phyloP scores from a whole-genome alignment of 2,329 filamentous ascomycete genomes.

The Diaporthe longicolla region DNA sequence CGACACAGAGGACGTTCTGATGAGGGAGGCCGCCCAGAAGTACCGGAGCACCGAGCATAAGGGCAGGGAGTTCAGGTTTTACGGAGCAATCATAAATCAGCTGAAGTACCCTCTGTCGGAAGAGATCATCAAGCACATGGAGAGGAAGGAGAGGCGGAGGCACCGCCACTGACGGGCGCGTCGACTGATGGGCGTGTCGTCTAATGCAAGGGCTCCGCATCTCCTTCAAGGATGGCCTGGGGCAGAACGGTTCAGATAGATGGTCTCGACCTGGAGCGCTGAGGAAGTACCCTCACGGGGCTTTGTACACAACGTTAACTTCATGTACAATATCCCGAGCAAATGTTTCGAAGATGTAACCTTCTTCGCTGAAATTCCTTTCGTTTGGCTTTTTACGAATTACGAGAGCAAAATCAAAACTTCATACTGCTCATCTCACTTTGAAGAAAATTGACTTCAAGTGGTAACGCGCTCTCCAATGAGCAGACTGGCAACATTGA shows the following conservation, averaged over 20 bases:
- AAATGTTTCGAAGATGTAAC: background rate
- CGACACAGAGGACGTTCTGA: constrained; percentile 28
- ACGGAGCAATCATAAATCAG: constrained; percentile 34
- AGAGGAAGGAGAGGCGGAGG: constrained; percentile 25
- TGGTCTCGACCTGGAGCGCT: background rate
- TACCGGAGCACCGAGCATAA: constrained; percentile 34
- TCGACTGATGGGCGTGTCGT: background rate
- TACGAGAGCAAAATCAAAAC: too few species aligned
- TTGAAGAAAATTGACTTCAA: background rate
- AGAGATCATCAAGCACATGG: constrained; percentile 32
- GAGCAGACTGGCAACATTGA: too few species aligned
- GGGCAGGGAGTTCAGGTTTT: constrained; percentile 33
- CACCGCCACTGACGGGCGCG: constrained; percentile 4
- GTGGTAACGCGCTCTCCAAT: background rate
- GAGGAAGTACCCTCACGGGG: constrained; percentile 3
- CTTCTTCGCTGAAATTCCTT: background rate
- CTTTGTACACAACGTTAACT: background rate
- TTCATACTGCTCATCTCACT: too few species aligned
- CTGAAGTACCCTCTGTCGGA: constrained; percentile 32
- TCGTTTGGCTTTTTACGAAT: background rate
- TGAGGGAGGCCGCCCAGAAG: constrained; percentile 34
- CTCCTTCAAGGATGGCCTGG: background rate
- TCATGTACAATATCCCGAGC: background rate
- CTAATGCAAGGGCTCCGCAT: background rate
- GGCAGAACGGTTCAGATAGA: background rate